phyloP scores from a whole-genome alignment of 768 basidiomycete genomes.

The Tremella mesenterica region DNA sequence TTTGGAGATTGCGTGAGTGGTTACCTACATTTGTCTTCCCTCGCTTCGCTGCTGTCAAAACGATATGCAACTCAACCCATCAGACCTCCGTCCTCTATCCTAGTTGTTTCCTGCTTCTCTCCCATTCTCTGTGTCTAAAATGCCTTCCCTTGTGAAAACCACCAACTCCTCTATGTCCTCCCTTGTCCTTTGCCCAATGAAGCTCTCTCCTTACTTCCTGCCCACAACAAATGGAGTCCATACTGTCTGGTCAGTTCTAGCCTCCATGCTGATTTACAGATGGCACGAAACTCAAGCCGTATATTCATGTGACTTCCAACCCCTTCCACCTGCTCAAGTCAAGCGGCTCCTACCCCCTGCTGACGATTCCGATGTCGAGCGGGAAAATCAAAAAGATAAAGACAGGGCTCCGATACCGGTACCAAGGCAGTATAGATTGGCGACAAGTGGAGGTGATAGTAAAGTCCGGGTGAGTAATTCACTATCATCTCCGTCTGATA shows the following conservation, averaged over 20 bases:
- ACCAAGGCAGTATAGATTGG: constrained; percentile 68
- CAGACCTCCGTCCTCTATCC: too few relatives aligned
- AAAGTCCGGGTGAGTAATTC: constrained; percentile 73
- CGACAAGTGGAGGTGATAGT: constrained; percentile 93
- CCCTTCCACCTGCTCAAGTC: constrained; percentile 53
- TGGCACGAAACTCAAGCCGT: constrained; percentile 49
- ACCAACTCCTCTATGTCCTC: background rate
- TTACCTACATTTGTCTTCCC: too few relatives aligned
- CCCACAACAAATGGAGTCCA: too few relatives aligned
- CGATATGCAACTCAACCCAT: too few relatives aligned
- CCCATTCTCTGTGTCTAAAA: too few relatives aligned
- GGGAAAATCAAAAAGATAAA: constrained; percentile 17
- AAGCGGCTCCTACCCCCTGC: constrained; percentile 40
- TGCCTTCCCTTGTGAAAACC: too few relatives aligned
- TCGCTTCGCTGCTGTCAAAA: too few relatives aligned
- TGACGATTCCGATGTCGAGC: constrained; percentile 17
- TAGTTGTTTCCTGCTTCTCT: too few relatives aligned
- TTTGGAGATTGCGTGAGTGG: constrained; percentile 42
- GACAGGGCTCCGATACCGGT: constrained; percentile 8
- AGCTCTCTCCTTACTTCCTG: background rate
- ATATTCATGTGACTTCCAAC: constrained; percentile 93
- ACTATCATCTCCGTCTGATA: background rate
- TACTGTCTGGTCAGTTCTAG: too few relatives aligned
- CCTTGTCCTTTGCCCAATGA: background rate
- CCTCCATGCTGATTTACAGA: constrained; percentile 19